A percentile compares a stretch with the other conserved stretches of the same genome.
Conservation (phyloP, 768 basidiomycete genomes). For the Pholiota molesta region DNA sequence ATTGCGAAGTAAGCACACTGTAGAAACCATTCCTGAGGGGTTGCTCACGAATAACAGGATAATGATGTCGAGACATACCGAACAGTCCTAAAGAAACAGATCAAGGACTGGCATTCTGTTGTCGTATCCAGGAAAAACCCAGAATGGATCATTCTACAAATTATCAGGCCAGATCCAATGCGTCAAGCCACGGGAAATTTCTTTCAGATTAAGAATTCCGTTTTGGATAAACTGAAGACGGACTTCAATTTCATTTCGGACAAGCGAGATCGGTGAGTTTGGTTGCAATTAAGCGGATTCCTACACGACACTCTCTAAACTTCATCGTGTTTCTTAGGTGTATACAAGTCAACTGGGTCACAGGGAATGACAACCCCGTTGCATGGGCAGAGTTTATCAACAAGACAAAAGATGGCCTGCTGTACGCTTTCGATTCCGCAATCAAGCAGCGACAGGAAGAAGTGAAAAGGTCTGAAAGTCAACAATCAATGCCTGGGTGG, state of each 20-base stretch:
- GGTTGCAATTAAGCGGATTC: background rate
- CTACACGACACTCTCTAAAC: background rate
- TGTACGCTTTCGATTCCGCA: slow-evolving; percentile 82
- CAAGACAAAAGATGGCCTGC: slow-evolving; percentile 88
- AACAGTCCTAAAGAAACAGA: slow-evolving; percentile 75
- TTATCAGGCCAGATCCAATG: slow-evolving; percentile 69
- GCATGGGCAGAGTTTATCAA: slow-evolving; percentile 87
- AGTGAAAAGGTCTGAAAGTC: slow-evolving; percentile 84
- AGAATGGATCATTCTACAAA: slow-evolving; percentile 92
- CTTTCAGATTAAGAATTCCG: slow-evolving; percentile 83
- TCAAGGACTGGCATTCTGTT: slow-evolving; percentile 87
- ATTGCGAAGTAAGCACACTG: slow-evolving; percentile 73
- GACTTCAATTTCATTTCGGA: slow-evolving; percentile 91
- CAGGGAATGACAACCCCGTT: slow-evolving; percentile 71
- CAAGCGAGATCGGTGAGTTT: slow-evolving; percentile 76
- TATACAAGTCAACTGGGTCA: slow-evolving; percentile 78
- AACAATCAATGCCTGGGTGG: slow-evolving; percentile 95
- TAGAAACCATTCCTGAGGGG: background rate
- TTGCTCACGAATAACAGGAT: slow-evolving; percentile 41
- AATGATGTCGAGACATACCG: slow-evolving; percentile 77
- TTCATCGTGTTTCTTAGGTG: slow-evolving; percentile 52
- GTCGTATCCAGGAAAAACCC: slow-evolving; percentile 75
- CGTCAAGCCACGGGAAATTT: slow-evolving; percentile 62
- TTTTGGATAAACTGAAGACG: slow-evolving; percentile 87
- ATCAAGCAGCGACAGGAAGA: slow-evolving; percentile 87